A percentile compares a stretch with the other conserved stretches of the same genome.
These are phyloP conservation scores for Bretschneidera sinensis DNA, from an alignment of 345 rosid species.

Conservation along the genomic window DNA sequence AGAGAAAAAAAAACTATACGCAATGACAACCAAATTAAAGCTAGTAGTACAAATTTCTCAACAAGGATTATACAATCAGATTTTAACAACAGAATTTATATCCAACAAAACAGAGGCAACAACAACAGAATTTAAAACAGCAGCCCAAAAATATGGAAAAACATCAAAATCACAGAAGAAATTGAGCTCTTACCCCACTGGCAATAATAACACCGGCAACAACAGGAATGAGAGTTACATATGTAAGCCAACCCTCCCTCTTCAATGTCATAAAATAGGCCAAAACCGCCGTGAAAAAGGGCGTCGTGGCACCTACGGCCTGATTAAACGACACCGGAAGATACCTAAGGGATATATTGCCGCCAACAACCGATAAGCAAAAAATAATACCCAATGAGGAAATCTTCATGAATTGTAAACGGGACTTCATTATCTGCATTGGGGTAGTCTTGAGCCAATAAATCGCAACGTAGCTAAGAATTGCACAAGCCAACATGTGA, in stretches of 20 bases:
- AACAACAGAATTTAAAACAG: no score
- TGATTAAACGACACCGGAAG: slow-evolving; percentile 50
- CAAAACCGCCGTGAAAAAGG: slow-evolving; percentile 41
- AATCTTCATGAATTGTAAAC: slow-evolving; percentile 32
- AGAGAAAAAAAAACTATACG: no score
- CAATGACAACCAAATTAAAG: no score
- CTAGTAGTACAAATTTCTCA: no score
- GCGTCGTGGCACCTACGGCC: slow-evolving; percentile 50
- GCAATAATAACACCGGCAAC: slow-evolving; percentile 43
- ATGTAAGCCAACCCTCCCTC: slow-evolving; percentile 36
- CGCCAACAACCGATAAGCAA: slow-evolving; percentile 43
- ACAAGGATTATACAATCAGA: no score
- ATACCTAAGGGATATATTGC: slow-evolving; percentile 39
- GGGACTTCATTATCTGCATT: slow-evolving; percentile 25
- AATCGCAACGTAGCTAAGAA: no score
- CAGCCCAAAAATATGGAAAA: no score
- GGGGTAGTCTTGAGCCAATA: slow-evolving; percentile 37
- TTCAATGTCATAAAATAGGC: slow-evolving; percentile 34
- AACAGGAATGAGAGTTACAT: slow-evolving; percentile 37
- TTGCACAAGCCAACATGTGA: slow-evolving; percentile 88
- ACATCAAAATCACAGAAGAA: no score
- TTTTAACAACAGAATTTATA: no score
- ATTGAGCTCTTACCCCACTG: slow-evolving; percentile 38
- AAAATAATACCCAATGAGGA: slow-evolving; percentile 39
- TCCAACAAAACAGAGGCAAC: no score